Conservation (phyloP, 2,329 filamentous ascomycete species). For the Penicillium palitans region DNA sequence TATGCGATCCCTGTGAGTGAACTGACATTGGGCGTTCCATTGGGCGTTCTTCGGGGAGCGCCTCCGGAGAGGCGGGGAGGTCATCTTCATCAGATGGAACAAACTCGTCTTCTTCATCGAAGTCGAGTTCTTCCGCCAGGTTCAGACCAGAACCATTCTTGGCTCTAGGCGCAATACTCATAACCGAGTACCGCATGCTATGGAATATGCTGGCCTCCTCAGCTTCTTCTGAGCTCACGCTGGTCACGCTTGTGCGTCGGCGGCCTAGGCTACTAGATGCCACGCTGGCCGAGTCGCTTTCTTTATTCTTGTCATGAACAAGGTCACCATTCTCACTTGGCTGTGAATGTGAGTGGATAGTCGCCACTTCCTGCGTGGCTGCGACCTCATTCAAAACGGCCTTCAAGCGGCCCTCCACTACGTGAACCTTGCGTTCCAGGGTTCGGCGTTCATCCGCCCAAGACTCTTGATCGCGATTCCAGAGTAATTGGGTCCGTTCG, state of each 20-base stretch:
- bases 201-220: constrained; percentile 51
- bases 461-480: constrained; percentile 77
- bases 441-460: constrained; percentile 84
- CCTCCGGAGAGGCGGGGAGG: constrained; percentile 54
- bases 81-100: constrained; percentile 68
- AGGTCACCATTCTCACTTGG: constrained; percentile 63
- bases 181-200: constrained; percentile 69
- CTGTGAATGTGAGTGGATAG: constrained; percentile 31
- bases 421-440: constrained; percentile 79
- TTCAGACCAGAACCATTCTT: constrained; percentile 66
- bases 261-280: constrained; percentile 65
- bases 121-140: constrained; percentile 85
- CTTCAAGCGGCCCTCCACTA: constrained; percentile 85
- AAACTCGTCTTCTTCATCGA: constrained; percentile 72
- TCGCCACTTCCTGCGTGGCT: constrained; percentile 37
- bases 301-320: constrained; percentile 59
- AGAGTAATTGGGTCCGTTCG: constrained; percentile 73
- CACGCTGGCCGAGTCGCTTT: constrained; percentile 70
- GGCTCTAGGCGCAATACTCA: constrained; percentile 58
- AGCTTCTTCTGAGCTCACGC: constrained; percentile 51
- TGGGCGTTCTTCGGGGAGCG: constrained; percentile 46
- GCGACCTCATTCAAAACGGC: constrained; percentile 80
- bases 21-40: constrained; percentile 44
- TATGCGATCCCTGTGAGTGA: constrained; percentile 39
- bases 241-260: constrained; percentile 61